These are phyloP conservation scores for Candida ovalis DNA, from an alignment of 805 yeast species.

Conservation along the genomic window DNA sequence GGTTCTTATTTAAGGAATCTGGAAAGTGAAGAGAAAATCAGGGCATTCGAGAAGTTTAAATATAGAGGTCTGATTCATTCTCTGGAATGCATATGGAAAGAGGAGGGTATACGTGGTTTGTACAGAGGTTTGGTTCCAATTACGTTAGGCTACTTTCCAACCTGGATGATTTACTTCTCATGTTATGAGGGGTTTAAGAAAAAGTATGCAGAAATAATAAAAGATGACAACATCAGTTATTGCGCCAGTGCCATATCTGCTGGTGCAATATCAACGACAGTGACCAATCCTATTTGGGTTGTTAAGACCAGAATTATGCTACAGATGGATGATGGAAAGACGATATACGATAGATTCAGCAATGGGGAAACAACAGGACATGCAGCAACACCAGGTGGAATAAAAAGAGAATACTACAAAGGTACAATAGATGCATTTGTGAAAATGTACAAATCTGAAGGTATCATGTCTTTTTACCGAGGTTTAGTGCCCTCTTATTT, in stretches of 20 bases:
- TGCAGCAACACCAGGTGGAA: conserved; percentile 18
- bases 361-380: conserved; percentile 12
- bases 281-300: conserved; percentile 97
- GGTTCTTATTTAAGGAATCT: conserved; percentile 43
- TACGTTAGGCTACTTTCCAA: conserved; percentile 88
- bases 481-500: conserved; percentile 88
- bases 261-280: conserved; percentile 78
- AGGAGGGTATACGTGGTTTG: conserved; percentile 80
- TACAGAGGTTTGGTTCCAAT: conserved; percentile 93
- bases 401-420: conserved; percentile 43
- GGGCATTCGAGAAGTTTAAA: conserved; percentile 26
- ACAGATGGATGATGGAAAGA: conserved; percentile 52
- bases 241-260: conserved; percentile 75
- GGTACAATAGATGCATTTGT: conserved; percentile 83
- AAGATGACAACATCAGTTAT: conserved; percentile 35
- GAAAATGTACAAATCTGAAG: conserved; percentile 78
- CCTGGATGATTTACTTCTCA: conserved; percentile 95
- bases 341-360: conserved; percentile 34
- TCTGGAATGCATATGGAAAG: conserved; percentile 56
- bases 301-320: conserved; percentile 93
- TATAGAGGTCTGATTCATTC: conserved; percentile 65
- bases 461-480: conserved; percentile 74
- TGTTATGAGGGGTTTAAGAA: conserved; percentile 79
- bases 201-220: conserved; percentile 22
- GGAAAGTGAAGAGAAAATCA: conserved; percentile 8